Conservation (phyloP, 1,284 basidiomycete genomes). For the Earliella scabrosa region DNA sequence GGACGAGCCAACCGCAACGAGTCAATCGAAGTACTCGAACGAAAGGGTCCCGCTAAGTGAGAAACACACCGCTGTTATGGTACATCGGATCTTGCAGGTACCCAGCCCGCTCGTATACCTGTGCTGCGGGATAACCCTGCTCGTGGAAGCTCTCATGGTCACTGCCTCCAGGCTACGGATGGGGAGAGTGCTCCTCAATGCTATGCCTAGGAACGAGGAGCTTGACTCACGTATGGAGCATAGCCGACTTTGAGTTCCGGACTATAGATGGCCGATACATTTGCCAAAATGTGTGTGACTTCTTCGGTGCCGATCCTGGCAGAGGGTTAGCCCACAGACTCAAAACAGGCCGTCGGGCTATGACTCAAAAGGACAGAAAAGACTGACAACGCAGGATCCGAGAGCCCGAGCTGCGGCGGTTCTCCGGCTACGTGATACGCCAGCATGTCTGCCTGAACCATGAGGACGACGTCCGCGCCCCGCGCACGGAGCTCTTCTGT, state of each 20-base stretch:
- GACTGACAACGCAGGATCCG: conserved; percentile 33
- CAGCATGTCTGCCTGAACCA: conserved; percentile 91
- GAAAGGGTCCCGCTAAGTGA: too few relatives aligned
- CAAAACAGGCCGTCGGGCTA: too few relatives aligned
- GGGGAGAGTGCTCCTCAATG: too few relatives aligned
- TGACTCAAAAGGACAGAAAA: background rate
- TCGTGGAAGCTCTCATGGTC: conserved; percentile 87
- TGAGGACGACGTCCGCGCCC: conserved; percentile 73
- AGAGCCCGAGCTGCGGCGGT: conserved; percentile 81
- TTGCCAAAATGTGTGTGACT: conserved; percentile 74
- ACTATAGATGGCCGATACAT: conserved; percentile 76
- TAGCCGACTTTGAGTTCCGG: conserved; percentile 80
- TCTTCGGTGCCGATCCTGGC: too few relatives aligned
- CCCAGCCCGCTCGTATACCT: conserved; percentile 84
- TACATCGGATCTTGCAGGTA: conserved; percentile 88
- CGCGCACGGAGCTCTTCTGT: conserved; percentile 60
- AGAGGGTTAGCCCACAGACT: too few relatives aligned
- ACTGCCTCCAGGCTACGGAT: conserved; percentile 77
- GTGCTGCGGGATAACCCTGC: conserved; percentile 82
- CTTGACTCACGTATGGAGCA: background rate
- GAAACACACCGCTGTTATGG: conserved; percentile 70
- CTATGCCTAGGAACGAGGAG: too few relatives aligned
- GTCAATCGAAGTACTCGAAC: too few relatives aligned
- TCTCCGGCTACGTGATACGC: conserved; percentile 78
- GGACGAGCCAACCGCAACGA: too few relatives aligned